Conservation (phyloP, 495 filamentous ascomycete genomes). For the Tuber aestivum region DNA sequence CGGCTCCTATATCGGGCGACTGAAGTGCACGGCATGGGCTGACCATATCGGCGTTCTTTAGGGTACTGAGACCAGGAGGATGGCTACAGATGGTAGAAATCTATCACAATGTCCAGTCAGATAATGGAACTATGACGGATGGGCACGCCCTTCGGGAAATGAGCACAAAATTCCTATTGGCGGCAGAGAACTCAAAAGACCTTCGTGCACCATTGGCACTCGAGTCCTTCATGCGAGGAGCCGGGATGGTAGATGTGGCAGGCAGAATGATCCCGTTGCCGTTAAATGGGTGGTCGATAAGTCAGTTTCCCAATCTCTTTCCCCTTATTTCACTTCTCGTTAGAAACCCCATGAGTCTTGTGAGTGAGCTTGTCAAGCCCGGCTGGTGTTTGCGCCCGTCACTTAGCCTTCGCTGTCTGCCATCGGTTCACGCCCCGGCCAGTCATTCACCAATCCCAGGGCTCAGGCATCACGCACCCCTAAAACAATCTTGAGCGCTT, state of each 20-base stretch:
- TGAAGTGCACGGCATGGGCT: not conserved
- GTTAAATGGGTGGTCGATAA: conserved; percentile 66
- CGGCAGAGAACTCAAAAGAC: conserved; percentile 64
- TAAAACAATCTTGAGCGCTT: not conserved
- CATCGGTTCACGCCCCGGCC: not conserved
- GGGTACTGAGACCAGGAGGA: conserved; percentile 61
- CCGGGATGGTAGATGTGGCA: conserved; percentile 71
- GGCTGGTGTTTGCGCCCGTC: not conserved
- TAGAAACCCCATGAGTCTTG: not conserved
- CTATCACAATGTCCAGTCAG: conserved; percentile 81
- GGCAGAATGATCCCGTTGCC: conserved; percentile 64
- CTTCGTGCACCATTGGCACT: conserved; percentile 62
- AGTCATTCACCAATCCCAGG: not conserved
- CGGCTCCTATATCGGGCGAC: not conserved
- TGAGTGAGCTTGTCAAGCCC: not conserved
- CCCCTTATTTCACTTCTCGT: not conserved
- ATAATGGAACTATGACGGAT: conserved; percentile 73
- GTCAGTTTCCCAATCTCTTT: conserved; percentile 47
- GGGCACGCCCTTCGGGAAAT: conserved; percentile 66
- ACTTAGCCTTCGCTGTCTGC: not conserved
- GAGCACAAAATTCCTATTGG: conserved; percentile 63
- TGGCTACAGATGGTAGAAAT: conserved; percentile 92
- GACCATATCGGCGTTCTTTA: conserved; percentile 22
- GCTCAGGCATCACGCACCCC: not conserved
- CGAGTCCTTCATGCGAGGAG: conserved; percentile 55